These are phyloP conservation scores for Cylindrotheca fusiformis DNA, from an alignment of 108 stramenopile species.

Conservation along the genomic window DNA sequence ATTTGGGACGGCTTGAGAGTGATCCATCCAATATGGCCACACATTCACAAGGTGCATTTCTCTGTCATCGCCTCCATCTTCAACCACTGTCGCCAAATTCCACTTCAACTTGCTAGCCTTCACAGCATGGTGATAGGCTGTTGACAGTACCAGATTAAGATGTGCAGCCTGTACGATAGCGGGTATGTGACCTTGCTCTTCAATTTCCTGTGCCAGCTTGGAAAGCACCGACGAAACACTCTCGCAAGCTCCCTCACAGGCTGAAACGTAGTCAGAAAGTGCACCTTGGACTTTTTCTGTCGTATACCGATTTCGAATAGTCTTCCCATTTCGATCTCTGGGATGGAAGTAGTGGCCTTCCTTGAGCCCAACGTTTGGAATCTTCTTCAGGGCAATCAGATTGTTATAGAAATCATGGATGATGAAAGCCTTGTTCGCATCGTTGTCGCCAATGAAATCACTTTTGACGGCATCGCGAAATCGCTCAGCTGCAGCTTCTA, in stretches of 20 bases:
- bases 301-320: constrained; percentile 72
- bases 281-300: constrained; percentile 77
- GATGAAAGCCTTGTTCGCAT: constrained; percentile 29
- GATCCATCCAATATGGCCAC: constrained; percentile 89
- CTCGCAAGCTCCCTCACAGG: constrained; percentile 51
- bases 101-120: constrained; percentile 66
- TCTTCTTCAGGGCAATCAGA: constrained; percentile 65
- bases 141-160: constrained; percentile 73
- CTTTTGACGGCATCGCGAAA: constrained; percentile 52
- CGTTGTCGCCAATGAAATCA: constrained; percentile 61
- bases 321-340: constrained; percentile 85
- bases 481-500: constrained; percentile 39
- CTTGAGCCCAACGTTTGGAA: constrained; percentile 46
- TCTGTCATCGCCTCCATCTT: constrained; percentile 21
- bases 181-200: constrained; percentile 70
- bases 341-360: constrained; percentile 45
- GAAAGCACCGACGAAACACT: constrained; percentile 55
- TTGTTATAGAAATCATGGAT: constrained; percentile 88
- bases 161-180: constrained; percentile 74
- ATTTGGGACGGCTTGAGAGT: constrained; percentile 57
- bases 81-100: constrained; percentile 52
- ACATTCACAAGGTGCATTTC: constrained; percentile 11
- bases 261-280: constrained; percentile 64
- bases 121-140: constrained; percentile 72
- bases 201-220: constrained; percentile 44